Percentiles rank a stretch among this genome's conserved stretches.
Evolutionary conservation across 257 asterid species (phyloP).

Genomic region (Jacaranda copaia): DNA sequence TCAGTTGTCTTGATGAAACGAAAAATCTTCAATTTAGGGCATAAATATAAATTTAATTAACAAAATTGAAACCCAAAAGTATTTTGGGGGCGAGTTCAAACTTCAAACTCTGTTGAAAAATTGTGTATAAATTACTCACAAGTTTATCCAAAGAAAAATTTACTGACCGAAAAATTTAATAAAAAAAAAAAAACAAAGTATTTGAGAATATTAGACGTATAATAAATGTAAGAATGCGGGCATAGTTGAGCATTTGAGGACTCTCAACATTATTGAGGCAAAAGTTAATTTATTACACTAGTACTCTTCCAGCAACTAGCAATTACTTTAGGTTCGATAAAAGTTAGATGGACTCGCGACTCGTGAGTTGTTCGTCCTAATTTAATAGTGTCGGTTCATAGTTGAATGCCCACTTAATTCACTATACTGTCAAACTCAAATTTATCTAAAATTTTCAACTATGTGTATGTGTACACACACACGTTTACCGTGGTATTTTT

Average conservation of each 20-base stretch:
- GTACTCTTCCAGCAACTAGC: constrained; percentile 32
- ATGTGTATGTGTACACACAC: too few species aligned
- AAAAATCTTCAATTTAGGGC: too few species aligned
- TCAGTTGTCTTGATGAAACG: too few species aligned
- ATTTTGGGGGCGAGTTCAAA: too few species aligned
- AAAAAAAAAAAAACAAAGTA: not conserved
- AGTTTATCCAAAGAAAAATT: not conserved
- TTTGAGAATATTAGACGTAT: not conserved
- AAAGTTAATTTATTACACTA: constrained; percentile 19
- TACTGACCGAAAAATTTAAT: not conserved
- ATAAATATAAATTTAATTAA: too few species aligned
- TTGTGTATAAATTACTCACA: too few species aligned
- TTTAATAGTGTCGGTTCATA: constrained; percentile 35
- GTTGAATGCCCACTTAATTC: constrained; percentile 28
- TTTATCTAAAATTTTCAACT: not conserved
- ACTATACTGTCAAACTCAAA: not conserved
- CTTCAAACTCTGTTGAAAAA: too few species aligned
- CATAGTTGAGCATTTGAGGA: constrained; percentile 18
- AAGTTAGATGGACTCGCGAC: constrained; percentile 17
- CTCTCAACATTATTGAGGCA: constrained; percentile 24
- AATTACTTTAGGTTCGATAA: constrained; percentile 41
- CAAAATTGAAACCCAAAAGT: too few species aligned
- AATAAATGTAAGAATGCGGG: constrained; percentile 34
- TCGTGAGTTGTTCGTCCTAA: constrained; percentile 30
- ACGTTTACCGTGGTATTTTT: not conserved